Conservation (phyloP, 2,329 filamentous ascomycete genomes). For the Truncatella angustata region DNA sequence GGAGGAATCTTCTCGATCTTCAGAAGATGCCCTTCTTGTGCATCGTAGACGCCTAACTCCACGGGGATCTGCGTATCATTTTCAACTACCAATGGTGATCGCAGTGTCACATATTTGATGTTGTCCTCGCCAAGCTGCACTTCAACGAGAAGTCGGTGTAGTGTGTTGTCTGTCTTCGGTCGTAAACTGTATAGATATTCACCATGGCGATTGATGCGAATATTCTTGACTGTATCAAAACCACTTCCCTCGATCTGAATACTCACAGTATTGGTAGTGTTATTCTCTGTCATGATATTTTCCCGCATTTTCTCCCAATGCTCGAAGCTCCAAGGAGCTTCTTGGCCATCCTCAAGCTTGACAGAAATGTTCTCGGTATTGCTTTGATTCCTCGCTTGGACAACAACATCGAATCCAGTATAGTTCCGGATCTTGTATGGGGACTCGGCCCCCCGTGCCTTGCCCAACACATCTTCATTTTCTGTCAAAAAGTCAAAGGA, state of each 20-base stretch:
- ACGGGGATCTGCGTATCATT: conserved; percentile 97
- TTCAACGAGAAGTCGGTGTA: conserved; percentile 89
- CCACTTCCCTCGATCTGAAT: conserved; percentile 88
- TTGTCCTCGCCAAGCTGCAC: conserved; percentile 90
- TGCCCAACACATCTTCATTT: conserved; percentile 88
- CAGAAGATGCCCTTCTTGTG: conserved; percentile 80
- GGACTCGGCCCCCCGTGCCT: conserved; percentile 85
- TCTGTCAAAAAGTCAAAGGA: conserved; percentile 86
- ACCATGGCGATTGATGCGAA: conserved; percentile 90
- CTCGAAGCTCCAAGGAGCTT: conserved; percentile 94
- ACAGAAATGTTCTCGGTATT: conserved; percentile 70
- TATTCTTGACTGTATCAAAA: conserved; percentile 85
- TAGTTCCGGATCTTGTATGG: conserved; percentile 94
- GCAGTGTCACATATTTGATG: conserved; percentile 95
- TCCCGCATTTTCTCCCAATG: conserved; percentile 96
- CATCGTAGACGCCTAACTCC: conserved; percentile 87
- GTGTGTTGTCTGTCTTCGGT: conserved; percentile 78
- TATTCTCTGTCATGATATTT: conserved; percentile 80
- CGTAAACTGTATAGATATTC: conserved; percentile 87
- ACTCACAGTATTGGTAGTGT: conserved; percentile 70
- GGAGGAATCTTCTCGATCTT: conserved; percentile 98
- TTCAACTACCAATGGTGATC: conserved; percentile 87
- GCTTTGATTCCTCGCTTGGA: conserved; percentile 72
- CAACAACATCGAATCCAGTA: conserved; percentile 84
- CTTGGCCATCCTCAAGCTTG: conserved; percentile 82